Evolutionary conservation across 2,329 filamentous ascomycete species (phyloP).

Genomic region (Salinomyces thailandicus): DNA sequence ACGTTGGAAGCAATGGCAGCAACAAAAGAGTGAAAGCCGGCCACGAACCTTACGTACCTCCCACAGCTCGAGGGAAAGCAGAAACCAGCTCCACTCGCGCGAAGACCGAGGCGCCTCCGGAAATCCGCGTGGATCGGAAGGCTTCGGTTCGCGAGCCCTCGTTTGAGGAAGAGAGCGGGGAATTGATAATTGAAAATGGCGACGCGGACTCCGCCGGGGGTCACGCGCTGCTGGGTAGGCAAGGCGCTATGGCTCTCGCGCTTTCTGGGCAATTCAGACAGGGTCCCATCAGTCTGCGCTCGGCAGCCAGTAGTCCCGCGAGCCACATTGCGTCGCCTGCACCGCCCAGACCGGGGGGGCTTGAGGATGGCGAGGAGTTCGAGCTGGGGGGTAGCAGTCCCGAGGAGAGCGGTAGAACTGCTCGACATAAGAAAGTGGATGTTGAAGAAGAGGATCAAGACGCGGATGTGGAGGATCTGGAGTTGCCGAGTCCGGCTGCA

Average conservation of each 20-base stretch:
- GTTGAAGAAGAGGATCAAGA: constrained; percentile 23
- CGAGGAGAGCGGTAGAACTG: constrained; percentile 7
- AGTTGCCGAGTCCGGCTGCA: constrained; percentile 20
- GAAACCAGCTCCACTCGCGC: not conserved
- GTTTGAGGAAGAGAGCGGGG: constrained; percentile 21
- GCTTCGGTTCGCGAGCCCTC: constrained; percentile 18
- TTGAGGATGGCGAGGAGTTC: constrained; percentile 18
- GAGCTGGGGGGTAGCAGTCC: constrained; percentile 17
- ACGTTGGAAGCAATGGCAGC: no score
- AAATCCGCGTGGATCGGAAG: constrained; percentile 21
- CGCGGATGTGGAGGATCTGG: constrained; percentile 26
- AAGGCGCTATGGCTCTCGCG: constrained; percentile 20
- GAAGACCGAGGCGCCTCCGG: not conserved
- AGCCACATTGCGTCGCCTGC: constrained; percentile 12
- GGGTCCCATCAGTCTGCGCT: constrained; percentile 35
- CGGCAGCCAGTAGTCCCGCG: constrained; percentile 30
- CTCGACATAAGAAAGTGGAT: constrained; percentile 15
- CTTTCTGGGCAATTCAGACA: constrained; percentile 22
- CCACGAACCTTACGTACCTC: constrained; percentile 14
- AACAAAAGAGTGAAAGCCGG: constrained; percentile 17
- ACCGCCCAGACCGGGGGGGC: constrained; percentile 8
- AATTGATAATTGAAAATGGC: constrained; percentile 26
- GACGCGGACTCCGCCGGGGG: constrained; percentile 14
- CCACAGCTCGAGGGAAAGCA: no score
- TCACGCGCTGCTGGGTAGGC: constrained; percentile 12